Evolutionary conservation across 2,329 filamentous ascomycete species (phyloP), one percentile per base, ranked within the genome.

Genomic region (Colletotrichum destructivum): DNA sequence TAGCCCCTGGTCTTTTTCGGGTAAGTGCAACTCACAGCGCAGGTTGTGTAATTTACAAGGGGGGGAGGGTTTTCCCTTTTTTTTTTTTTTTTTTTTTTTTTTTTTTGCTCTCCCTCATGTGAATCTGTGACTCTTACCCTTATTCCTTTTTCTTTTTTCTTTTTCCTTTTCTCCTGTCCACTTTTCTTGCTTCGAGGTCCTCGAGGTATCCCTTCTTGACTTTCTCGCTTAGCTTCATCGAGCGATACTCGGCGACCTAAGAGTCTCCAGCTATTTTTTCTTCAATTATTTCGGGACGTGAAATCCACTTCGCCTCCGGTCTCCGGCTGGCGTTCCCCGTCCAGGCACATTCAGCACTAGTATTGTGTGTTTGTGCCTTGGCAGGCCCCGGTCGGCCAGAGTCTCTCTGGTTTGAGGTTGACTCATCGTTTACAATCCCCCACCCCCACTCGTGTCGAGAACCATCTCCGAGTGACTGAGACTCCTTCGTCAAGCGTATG

Each of bases 401-500:
- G 40, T 18, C 26, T 31, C 42, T 46, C 26, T 26, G 47, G 62
- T 66, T 71, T 67, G 68, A 67, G 42, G 49, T 71, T 71, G 68
- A 71, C 68, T 67, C 68, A 71, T 71, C 63, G 44, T 54, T 49
- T 12, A 16, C 21, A 31, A 23, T 35, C 26, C 26, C 26, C 26
- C 26, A 4, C 3, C 26, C 56, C 44, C 56, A 31, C 23, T 16
- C 49, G 23, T 21, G 26, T 26, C 16, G 13, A 9, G 56, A 60
- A 23, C 21, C 23, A 40, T 44, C 44, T 35, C 31, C 21, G 35
- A 40, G 38, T 26, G 26, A 38, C 12, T 57, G 18, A 52, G 52
- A 60, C 52, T 47, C 62, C 31, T 35, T 46, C 61, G 47, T 52
- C 46, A 62, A 52, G 60, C 31, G 35, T 42, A n/a, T 15, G 52